Evolutionary conservation across 2,329 filamentous ascomycete species (phyloP).

Genomic region (Ceratocystiopsis brevicomis): DNA sequence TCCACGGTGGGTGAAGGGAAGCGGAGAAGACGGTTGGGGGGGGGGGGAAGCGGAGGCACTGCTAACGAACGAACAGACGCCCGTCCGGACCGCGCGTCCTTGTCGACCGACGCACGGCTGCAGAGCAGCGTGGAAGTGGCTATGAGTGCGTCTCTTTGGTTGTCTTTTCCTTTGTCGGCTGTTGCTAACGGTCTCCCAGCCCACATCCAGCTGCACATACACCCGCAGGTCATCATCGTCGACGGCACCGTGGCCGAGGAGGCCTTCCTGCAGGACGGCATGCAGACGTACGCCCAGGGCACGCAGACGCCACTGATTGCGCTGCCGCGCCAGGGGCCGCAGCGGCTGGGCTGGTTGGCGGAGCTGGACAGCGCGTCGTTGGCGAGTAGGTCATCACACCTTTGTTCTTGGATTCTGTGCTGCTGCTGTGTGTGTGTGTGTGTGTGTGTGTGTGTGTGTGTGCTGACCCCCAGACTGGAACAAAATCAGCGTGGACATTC

Average conservation of each 20-base stretch:
- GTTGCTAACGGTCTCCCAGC: conserved; percentile 17
- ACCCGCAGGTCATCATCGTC: conserved; percentile 57
- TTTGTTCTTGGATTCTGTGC: not conserved
- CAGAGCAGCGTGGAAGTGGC: conserved; percentile 43
- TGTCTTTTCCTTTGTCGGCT: no score
- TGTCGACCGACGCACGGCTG: conserved; percentile 53
- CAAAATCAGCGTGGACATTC: conserved; percentile 56
- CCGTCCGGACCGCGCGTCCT: conserved; percentile 50
- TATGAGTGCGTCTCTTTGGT: conserved; percentile 28
- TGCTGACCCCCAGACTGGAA: conserved; percentile 46
- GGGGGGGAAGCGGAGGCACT: no score
- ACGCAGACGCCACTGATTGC: conserved; percentile 50
- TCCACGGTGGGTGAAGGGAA: conserved; percentile 25
- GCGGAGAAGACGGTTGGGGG: no score
- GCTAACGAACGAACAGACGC: conserved; percentile 47
- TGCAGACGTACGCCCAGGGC: conserved; percentile 33
- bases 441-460: no score
- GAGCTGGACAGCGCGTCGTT: conserved; percentile 57
- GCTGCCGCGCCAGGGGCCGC: conserved; percentile 43
- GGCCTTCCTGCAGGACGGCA: conserved; percentile 40
- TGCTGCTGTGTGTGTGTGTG: no score
- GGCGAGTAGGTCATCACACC: conserved; percentile 26
- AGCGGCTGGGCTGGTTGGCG: conserved; percentile 57
- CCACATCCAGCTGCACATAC: conserved; percentile 55
- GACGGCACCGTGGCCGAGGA: conserved; percentile 53